These are phyloP conservation scores for Erodium maritimum DNA, from an alignment of 345 rosid species.

Conservation along the genomic window DNA sequence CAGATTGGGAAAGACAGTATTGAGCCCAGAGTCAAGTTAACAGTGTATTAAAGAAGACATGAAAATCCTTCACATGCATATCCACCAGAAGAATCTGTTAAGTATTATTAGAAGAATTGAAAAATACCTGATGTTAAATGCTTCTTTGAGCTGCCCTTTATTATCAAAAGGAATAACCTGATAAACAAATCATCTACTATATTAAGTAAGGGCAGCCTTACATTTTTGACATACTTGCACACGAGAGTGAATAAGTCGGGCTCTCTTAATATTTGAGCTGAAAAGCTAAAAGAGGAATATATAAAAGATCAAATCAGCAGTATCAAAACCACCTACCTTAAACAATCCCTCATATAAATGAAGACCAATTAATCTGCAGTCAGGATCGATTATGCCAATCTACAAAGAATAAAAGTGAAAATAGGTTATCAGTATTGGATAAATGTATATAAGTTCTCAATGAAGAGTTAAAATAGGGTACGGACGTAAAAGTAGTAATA, in stretches of 20 bases:
- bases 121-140: conserved; percentile 72
- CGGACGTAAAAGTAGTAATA: neutral
- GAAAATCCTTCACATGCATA: neutral
- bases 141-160: conserved; percentile 90
- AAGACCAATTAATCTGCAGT: conserved; percentile 87
- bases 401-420: conserved; percentile 15
- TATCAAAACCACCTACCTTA: conserved; percentile 38
- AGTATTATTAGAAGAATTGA: neutral
- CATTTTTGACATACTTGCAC: neutral
- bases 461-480: neutral
- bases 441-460: neutral
- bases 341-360: conserved; percentile 94
- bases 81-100: neutral
- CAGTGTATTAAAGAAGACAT: neutral
- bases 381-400: conserved; percentile 97
- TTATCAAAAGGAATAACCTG: conserved; percentile 95
- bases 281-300: neutral
- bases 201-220: conserved; percentile 1
- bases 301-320: conserved; percentile 1
- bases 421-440: neutral
- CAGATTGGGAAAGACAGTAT: neutral
- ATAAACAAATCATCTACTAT: conserved; percentile 6
- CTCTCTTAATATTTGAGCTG: neutral
- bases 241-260: neutral
- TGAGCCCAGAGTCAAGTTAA: neutral